phyloP scores from a whole-genome alignment of 768 basidiomycete species.

The Hemileccinum impolitum region DNA sequence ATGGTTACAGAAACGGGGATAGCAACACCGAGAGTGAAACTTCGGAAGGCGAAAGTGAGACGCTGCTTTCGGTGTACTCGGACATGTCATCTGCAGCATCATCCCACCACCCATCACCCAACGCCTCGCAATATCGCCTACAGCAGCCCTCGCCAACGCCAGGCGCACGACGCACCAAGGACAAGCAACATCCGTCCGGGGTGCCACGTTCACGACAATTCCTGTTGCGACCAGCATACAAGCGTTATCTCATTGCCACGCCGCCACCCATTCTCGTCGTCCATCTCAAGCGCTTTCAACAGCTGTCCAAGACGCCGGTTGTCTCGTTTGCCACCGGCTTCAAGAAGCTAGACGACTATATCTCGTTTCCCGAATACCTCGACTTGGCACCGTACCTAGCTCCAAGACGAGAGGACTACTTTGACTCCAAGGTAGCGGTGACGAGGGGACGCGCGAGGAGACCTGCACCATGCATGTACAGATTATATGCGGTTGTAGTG shows the following conservation, averaged over 20 bases:
- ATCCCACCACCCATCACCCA: slow-evolving; percentile 28
- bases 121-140: slow-evolving; percentile 29
- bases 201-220: slow-evolving; percentile 52
- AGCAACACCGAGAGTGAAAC: slow-evolving; percentile 30
- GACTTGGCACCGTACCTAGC: slow-evolving; percentile 86
- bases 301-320: slow-evolving; percentile 60
- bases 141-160: slow-evolving; percentile 15
- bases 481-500: slow-evolving; percentile 78
- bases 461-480: slow-evolving; percentile 53
- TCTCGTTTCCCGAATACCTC: slow-evolving; percentile 84
- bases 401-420: slow-evolving; percentile 72
- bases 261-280: slow-evolving; percentile 88
- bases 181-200: slow-evolving; percentile 33
- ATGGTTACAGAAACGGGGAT: slow-evolving; percentile 20
- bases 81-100: slow-evolving; percentile 34
- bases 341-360: slow-evolving; percentile 89
- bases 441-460: slow-evolving; percentile 24
- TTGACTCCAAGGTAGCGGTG: slow-evolving; percentile 37
- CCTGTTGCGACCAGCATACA: slow-evolving; percentile 82
- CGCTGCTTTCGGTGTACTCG: slow-evolving; percentile 28
- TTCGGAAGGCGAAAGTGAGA: slow-evolving; percentile 35
- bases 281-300: slow-evolving; percentile 94
- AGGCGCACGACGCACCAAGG: slow-evolving; percentile 20
- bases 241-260: slow-evolving; percentile 86
- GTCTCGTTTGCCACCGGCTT: slow-evolving; percentile 67